These are phyloP conservation scores for Lipomyces spencermartinsiae DNA, from an alignment of 805 yeast genomes.

Conservation along the genomic window DNA sequence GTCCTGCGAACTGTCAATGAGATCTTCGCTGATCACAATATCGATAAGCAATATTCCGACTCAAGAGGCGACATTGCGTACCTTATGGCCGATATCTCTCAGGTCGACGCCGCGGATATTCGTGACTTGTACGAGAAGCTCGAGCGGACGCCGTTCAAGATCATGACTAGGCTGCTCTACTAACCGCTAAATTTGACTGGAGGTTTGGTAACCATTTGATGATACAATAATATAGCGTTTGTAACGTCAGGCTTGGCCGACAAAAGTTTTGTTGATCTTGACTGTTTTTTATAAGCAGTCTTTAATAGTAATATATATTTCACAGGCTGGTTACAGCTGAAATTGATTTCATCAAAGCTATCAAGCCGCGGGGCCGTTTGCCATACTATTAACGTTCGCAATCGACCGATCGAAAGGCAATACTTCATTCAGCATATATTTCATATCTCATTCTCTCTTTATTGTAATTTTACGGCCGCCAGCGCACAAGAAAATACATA, in stretches of 20 bases:
- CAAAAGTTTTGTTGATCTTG: background rate
- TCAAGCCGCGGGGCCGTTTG: background rate
- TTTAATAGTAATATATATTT: background rate
- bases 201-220: background rate
- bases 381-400: background rate
- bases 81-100: slow-evolving; percentile 95
- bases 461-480: background rate
- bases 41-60: slow-evolving; percentile 98
- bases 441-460: background rate
- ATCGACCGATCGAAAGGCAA: background rate
- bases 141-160: slow-evolving; percentile 87
- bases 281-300: too few relatives aligned
- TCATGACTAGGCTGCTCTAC: slow-evolving; percentile 87
- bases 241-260: background rate
- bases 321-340: background rate
- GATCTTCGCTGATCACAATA: slow-evolving; percentile 90
- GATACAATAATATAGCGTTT: background rate
- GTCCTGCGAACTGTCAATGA: slow-evolving; percentile 96
- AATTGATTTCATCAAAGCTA: background rate
- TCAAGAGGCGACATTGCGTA: slow-evolving; percentile 95
- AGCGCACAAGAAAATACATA: background rate
- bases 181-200: slow-evolving; percentile 46
- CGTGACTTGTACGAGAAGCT: slow-evolving; percentile 82
- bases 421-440: background rate
- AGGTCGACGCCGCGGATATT: slow-evolving; percentile 81